These are phyloP conservation scores for Salpingoeca rosetta DNA, from an alignment of 78 protist species.

Conservation along the genomic window DNA sequence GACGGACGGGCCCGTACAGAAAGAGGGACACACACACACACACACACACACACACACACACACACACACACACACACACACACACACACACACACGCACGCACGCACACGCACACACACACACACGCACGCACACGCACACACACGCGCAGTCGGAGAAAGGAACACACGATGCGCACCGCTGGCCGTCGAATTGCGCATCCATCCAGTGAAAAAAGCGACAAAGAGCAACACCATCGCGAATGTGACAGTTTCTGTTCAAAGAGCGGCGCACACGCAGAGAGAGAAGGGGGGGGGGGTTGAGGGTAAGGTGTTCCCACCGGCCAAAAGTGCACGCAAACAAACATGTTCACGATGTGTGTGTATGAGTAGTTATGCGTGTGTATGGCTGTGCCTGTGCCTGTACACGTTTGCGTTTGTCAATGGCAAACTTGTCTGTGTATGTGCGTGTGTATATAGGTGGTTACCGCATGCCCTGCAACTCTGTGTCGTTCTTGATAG, in stretches of 20 bases:
- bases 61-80: too few species aligned
- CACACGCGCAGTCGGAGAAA: neutral
- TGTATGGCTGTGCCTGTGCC: too few species aligned
- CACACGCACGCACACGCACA: neutral
- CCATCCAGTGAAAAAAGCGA: neutral
- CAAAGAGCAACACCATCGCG: conserved; percentile 69
- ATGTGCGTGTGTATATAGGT: neutral
- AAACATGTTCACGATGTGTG: too few species aligned
- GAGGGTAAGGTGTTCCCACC: neutral
- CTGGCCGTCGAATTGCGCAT: neutral
- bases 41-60: too few species aligned
- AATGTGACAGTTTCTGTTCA: conserved; percentile 26
- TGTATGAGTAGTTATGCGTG: too few species aligned
- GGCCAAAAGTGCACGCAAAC: too few species aligned
- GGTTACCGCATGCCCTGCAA: conserved; percentile 52
- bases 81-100: too few species aligned
- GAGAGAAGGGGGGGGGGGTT: neutral
- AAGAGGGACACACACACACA: too few species aligned
- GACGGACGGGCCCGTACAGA: too few species aligned
- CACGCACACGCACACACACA: too few species aligned
- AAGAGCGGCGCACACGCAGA: neutral
- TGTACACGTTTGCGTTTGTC: too few species aligned
- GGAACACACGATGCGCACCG: neutral
- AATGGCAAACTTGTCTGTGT: too few species aligned
- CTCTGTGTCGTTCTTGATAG: conserved; percentile 72